Evolutionary conservation across 805 yeast genomes (phyloP).

Genomic region (Schizosaccharomyces pombe): DNA sequence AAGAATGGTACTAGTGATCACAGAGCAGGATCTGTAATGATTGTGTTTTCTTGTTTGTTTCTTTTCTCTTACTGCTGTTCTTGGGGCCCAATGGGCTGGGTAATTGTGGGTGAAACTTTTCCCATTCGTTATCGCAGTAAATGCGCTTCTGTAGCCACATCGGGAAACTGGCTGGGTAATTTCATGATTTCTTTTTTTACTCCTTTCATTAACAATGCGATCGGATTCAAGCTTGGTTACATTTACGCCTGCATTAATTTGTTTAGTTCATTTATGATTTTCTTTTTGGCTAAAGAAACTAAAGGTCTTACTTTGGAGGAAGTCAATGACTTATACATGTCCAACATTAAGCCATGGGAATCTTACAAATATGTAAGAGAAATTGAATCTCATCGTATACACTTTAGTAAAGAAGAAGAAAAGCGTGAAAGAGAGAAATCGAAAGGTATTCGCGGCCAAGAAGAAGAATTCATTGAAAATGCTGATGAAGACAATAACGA

Average conservation of each 20-base stretch:
- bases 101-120: conserved; percentile 24
- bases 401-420: not conserved
- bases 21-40: conserved; percentile 24
- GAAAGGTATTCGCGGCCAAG: not conserved
- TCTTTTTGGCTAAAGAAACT: conserved; percentile 41
- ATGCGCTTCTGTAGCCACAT: conserved; percentile 14
- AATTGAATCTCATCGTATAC: not conserved
- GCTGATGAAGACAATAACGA: no score
- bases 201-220: conserved; percentile 38
- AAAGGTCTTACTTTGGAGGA: conserved; percentile 35
- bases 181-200: conserved; percentile 43
- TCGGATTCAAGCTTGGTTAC: conserved; percentile 47
- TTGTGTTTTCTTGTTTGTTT: conserved; percentile 29
- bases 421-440: not conserved
- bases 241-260: conserved; percentile 29
- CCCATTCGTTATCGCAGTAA: conserved; percentile 22
- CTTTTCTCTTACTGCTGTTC: conserved; percentile 30
- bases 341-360: conserved; percentile 6
- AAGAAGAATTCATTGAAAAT: conserved; percentile 10
- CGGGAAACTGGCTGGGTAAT: conserved; percentile 23
- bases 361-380: not conserved
- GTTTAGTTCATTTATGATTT: conserved; percentile 30
- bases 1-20: conserved; percentile 16
- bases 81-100: conserved; percentile 32
- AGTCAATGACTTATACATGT: conserved; percentile 25